Percentiles rank a stretch among this genome's conserved stretches.
Conservation (phyloP, 2,329 filamentous ascomycete species). For the Akanthomyces uredinophilus region DNA sequence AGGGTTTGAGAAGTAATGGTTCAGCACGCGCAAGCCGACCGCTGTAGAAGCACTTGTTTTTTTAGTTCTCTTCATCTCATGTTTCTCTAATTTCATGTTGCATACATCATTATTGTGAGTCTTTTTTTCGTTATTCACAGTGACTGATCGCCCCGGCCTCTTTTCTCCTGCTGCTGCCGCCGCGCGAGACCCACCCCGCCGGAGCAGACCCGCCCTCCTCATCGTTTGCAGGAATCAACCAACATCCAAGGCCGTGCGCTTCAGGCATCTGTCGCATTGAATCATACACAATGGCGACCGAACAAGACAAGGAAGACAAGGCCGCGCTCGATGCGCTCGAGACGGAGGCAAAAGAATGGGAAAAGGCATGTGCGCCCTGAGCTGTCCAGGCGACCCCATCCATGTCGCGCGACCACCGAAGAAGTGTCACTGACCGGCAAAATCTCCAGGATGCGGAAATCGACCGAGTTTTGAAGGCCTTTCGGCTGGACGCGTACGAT, state of each 20-base stretch:
- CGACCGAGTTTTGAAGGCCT: slow-evolving; percentile 86
- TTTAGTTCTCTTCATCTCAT: too few relatives aligned
- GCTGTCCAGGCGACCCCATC: neutral
- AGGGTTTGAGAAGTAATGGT: too few relatives aligned
- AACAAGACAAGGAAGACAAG: slow-evolving; percentile 51
- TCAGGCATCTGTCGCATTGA: slow-evolving; percentile 16
- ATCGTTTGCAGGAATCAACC: neutral
- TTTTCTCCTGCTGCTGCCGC: too few relatives aligned
- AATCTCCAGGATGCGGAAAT: slow-evolving; percentile 80
- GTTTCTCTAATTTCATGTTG: too few relatives aligned
- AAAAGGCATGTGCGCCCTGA: slow-evolving; percentile 56
- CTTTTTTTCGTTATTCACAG: too few relatives aligned
- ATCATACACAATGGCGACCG: slow-evolving; percentile 31
- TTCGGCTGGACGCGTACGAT: slow-evolving; percentile 61
- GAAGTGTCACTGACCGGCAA: neutral
- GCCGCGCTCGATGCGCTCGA: slow-evolving; percentile 79
- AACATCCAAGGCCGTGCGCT: neutral
- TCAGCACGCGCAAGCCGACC: too few relatives aligned
- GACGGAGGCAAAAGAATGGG: slow-evolving; percentile 81
- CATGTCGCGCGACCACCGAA: slow-evolving; percentile 2
- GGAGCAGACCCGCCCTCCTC: neutral
- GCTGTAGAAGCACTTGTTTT: too few relatives aligned
- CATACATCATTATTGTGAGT: too few relatives aligned
- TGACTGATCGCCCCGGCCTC: too few relatives aligned
- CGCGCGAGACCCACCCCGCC: neutral